Base-by-base conservation (phyloP, 768 basidiomycete genomes). In the Suillus americanus region DNA sequence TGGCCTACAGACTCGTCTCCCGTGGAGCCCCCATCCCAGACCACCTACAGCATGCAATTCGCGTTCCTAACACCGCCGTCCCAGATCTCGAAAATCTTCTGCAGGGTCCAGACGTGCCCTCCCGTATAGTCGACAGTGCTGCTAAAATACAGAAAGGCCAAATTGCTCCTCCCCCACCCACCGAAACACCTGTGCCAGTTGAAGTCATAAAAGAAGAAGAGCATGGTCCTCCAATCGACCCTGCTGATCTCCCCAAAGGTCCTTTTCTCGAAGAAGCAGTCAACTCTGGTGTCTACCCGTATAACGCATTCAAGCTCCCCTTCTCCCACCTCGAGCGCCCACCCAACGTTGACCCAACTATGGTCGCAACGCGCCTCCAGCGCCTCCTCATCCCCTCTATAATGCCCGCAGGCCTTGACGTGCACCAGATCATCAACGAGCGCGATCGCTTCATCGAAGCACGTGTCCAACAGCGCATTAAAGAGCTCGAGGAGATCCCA, bases 401-500 rank as follows among this genome's bases (percentile, higher is more conserved):
- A 66, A 92, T 94, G 87, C 97, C 97, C 0, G 79, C 84, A 12
- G 97, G 97, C 18, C 86, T 99, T 37, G 97, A 99, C 74, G 92
- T 96, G 4, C 90, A 96, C 69, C 87, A 94, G 68, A 84, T 98
- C 65, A 83, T 95, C 71, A 90, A 93, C 67, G 97, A 99, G 77
- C 88, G 97, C 7, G 94, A 97, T 68, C 86, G 93, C 12, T 96
- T 88, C 75, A 87, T 99, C 63, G 93, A 97, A 71, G 90, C 92
- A 5, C 88, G 97, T 25, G 87, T 98, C 60, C 84, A 88, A 46
- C 94, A 97, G 77, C 88, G 97, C 41, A 89, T 97, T 61, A 85
- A 85, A 20, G 97, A 99, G 74, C 86, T 99, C 25, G 90, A 93
- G 72, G 78, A 79, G 48, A 74, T 97, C 70, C 88, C 92, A 2